Percentiles rank a stretch among this genome's conserved stretches.
Conservation (phyloP, 2,329 filamentous ascomycete genomes). For the Tolypocladium cylindrosporum region DNA sequence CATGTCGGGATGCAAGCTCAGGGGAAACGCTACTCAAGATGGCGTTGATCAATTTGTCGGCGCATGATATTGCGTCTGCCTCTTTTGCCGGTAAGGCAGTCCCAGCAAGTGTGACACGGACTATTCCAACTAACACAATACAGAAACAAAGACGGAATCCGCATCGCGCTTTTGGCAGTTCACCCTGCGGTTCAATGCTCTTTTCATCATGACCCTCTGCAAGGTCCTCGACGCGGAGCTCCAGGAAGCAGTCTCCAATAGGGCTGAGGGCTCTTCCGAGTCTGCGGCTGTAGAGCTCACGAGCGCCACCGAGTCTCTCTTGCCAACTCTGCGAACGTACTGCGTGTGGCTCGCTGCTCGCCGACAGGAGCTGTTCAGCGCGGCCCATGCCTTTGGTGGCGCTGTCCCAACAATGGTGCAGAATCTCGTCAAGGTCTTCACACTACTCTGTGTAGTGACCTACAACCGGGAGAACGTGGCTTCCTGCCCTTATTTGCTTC, state of each 20-base stretch:
- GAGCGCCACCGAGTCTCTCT: slow-evolving; percentile 28
- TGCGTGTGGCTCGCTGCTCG: slow-evolving; percentile 42
- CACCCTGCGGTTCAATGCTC: slow-evolving; percentile 67
- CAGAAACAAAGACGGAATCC: slow-evolving; percentile 35
- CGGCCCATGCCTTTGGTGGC: slow-evolving; percentile 32
- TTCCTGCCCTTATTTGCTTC: slow-evolving; percentile 37
- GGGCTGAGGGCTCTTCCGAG: slow-evolving; percentile 10
- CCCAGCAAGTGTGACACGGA: no score
- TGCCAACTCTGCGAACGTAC: slow-evolving; percentile 43
- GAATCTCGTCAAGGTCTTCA: slow-evolving; percentile 35
- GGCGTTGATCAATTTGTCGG: slow-evolving; percentile 75
- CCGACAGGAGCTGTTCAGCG: slow-evolving; percentile 34
- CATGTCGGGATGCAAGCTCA: slow-evolving; percentile 58
- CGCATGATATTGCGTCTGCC: slow-evolving; percentile 57
- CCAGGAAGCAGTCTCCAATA: slow-evolving; percentile 15
- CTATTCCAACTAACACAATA: slow-evolving; percentile 5
- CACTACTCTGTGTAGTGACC: slow-evolving; percentile 34
- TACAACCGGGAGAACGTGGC: slow-evolving; percentile 27
- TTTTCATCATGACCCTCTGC: slow-evolving; percentile 63
- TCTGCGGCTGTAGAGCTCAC: slow-evolving; percentile 20
- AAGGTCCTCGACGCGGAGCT: slow-evolving; percentile 63
- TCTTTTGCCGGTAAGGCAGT: slow-evolving; percentile 22
- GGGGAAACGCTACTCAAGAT: slow-evolving; percentile 65
- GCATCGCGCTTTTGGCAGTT: slow-evolving; percentile 47
- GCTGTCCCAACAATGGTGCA: slow-evolving; percentile 36